Conservation (phyloP, 192 early-diverging fungal species). For the Mortierella hygrophila region DNA sequence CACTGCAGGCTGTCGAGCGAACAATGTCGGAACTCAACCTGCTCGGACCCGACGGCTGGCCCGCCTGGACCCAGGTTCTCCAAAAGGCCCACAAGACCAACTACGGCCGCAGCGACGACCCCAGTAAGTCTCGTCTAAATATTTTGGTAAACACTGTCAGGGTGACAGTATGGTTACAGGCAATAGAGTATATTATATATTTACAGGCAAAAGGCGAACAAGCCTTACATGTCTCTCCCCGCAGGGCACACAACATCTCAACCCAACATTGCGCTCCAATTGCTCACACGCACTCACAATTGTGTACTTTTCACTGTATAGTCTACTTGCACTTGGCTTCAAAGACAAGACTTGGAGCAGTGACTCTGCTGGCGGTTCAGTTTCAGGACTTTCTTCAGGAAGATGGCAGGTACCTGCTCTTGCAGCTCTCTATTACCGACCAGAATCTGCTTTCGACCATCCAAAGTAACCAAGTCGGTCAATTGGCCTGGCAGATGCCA, state of each 20-base stretch:
- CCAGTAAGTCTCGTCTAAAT: slow-evolving; percentile 16
- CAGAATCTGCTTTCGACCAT: slow-evolving; percentile 77
- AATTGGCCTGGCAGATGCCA: slow-evolving; percentile 79
- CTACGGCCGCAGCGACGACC: slow-evolving; percentile 53
- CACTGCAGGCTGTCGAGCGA: slow-evolving; percentile 37
- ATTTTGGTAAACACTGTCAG: too few species aligned
- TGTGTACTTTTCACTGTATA: not conserved
- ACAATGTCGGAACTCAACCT: slow-evolving; percentile 47
- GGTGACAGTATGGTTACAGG: too few species aligned
- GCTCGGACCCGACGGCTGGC: slow-evolving; percentile 53
- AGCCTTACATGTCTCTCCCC: not conserved
- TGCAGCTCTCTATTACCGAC: slow-evolving; percentile 77
- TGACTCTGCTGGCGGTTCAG: slow-evolving; percentile 68
- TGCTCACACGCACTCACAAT: not conserved
- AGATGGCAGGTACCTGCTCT: slow-evolving; percentile 72
- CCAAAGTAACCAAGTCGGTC: slow-evolving; percentile 73
- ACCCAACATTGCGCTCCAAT: not conserved
- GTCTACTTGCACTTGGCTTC: slow-evolving; percentile 51
- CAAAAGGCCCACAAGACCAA: slow-evolving; percentile 45
- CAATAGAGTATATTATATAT: too few species aligned
- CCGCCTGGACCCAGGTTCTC: slow-evolving; percentile 47
- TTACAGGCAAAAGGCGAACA: not conserved
- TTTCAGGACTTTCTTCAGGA: slow-evolving; percentile 77
- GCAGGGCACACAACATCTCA: not conserved
- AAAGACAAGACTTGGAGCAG: slow-evolving; percentile 60